A percentile compares a stretch with the other conserved stretches of the same genome.
Conservation (phyloP, 2,329 filamentous ascomycete genomes). For the Colletotrichum plurivorum region DNA sequence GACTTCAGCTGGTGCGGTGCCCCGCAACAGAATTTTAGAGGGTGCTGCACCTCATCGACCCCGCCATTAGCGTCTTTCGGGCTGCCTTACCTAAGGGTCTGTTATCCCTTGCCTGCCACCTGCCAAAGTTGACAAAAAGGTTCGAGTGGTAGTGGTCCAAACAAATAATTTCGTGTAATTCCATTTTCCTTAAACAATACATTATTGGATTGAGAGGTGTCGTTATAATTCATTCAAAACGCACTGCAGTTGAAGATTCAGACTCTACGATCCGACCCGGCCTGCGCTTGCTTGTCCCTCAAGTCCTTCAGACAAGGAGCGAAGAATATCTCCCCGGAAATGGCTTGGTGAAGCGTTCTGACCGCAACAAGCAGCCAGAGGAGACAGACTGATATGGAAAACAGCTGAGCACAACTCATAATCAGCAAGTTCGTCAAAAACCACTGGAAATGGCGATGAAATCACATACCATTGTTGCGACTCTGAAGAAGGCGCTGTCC, state of each 20-base stretch:
- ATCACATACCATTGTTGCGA: constrained; percentile 52
- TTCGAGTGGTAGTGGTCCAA: too few relatives aligned
- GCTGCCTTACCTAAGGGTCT: neutral
- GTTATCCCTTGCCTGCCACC: neutral
- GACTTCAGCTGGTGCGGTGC: constrained; percentile 25
- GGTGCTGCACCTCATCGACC: constrained; percentile 35
- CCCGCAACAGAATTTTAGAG: constrained; percentile 37
- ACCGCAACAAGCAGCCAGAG: constrained; percentile 59
- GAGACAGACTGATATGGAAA: constrained; percentile 56
- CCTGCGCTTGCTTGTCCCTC: constrained; percentile 49
- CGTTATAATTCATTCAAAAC: too few relatives aligned
- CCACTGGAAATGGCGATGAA: neutral
- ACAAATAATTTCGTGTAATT: too few relatives aligned
- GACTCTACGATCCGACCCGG: constrained; percentile 46
- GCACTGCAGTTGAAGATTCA: constrained; percentile 31
- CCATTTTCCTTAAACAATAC: too few relatives aligned
- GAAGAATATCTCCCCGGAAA: constrained; percentile 60
- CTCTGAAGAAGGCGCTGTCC: constrained; percentile 59
- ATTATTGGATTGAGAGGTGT: too few relatives aligned
- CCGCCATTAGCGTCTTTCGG: constrained; percentile 38
- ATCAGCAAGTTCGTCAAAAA: neutral
- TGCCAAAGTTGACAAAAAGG: neutral
- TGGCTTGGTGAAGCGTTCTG: constrained; percentile 54
- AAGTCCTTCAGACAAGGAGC: constrained; percentile 59
- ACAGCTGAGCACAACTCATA: constrained; percentile 48